A percentile compares a stretch with the other conserved stretches of the same genome.
Conservation (phyloP, 192 early-diverging fungal genomes). For the Mortierella alpina region DNA sequence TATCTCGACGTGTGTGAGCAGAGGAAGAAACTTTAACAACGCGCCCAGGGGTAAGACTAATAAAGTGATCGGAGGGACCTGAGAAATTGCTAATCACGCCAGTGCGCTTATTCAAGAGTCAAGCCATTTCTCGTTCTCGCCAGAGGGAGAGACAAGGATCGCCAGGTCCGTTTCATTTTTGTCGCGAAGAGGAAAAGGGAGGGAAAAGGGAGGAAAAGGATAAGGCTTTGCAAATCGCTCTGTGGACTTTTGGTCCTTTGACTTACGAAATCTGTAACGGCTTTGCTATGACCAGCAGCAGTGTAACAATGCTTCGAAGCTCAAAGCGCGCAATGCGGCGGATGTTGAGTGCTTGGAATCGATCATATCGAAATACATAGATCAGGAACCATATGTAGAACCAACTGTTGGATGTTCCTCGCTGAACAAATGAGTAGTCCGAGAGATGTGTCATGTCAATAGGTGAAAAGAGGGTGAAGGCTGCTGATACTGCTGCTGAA, state of each 20-base stretch:
- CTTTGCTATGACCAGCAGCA: slow-evolving; percentile 16
- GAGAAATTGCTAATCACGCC: no score
- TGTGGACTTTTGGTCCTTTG: background rate
- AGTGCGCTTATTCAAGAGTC: no score
- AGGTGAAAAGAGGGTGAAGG: background rate
- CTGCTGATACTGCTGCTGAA: background rate
- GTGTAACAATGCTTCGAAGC: slow-evolving; percentile 32
- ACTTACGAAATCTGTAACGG: slow-evolving; percentile 39
- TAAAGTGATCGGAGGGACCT: no score
- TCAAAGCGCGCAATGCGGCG: slow-evolving; percentile 28
- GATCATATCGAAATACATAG: slow-evolving; percentile 33
- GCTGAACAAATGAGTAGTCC: slow-evolving; percentile 36
- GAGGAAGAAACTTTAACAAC: no score
- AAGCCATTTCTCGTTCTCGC: no score
- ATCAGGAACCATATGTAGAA: slow-evolving; percentile 39
- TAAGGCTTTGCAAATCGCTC: background rate
- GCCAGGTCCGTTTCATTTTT: no score
- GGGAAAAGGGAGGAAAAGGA: background rate
- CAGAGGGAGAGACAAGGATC: no score
- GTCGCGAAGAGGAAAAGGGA: background rate
- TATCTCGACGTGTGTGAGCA: no score
- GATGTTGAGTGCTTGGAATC: slow-evolving; percentile 25
- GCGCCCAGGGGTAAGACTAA: no score
- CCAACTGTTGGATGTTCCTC: slow-evolving; percentile 29
- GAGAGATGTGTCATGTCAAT: slow-evolving; percentile 38